Percentiles rank a stretch among this genome's conserved stretches.
phyloP scores from a whole-genome alignment of 1,139 yeast species.

The Spencermartinsiella ligniputridi region DNA sequence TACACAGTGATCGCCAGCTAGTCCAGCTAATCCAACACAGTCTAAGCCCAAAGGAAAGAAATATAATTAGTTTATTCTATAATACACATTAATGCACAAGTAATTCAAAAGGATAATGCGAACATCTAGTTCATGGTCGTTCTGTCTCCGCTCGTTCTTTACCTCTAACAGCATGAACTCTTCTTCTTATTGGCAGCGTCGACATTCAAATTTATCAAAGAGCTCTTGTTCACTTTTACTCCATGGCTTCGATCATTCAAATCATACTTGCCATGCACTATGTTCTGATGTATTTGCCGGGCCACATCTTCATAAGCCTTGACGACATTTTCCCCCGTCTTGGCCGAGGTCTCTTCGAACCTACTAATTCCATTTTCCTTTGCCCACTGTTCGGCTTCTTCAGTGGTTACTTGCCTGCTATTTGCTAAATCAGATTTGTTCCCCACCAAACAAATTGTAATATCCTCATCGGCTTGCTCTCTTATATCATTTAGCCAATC shows the following conservation, averaged over 20 bases:
- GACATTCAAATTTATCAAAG: slow-evolving; percentile 22
- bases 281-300: slow-evolving; percentile 48
- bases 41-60: too few species aligned
- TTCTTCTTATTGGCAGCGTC: slow-evolving; percentile 13
- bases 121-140: too few species aligned
- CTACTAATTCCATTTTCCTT: slow-evolving; percentile 83
- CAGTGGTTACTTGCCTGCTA: slow-evolving; percentile 66
- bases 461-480: slow-evolving; percentile 66
- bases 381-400: slow-evolving; percentile 78
- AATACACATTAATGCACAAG: too few species aligned
- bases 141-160: too few species aligned
- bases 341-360: slow-evolving; percentile 89
- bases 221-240: slow-evolving; percentile 24
- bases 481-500: slow-evolving; percentile 61
- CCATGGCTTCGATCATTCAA: slow-evolving; percentile 30
- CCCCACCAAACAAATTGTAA: slow-evolving; percentile 86
- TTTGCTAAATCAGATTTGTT: slow-evolving; percentile 71
- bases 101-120: too few species aligned
- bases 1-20: too few species aligned
- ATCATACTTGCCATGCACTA: slow-evolving; percentile 31
- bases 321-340: slow-evolving; percentile 81
- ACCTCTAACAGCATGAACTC: slow-evolving; percentile 2
- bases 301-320: slow-evolving; percentile 86
- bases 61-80: too few species aligned
- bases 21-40: too few species aligned